Evolutionary conservation across 2,329 filamentous ascomycete genomes (phyloP), one percentile per base, ranked within the genome.

Genomic region (Colletotrichum cordylinicola): DNA sequence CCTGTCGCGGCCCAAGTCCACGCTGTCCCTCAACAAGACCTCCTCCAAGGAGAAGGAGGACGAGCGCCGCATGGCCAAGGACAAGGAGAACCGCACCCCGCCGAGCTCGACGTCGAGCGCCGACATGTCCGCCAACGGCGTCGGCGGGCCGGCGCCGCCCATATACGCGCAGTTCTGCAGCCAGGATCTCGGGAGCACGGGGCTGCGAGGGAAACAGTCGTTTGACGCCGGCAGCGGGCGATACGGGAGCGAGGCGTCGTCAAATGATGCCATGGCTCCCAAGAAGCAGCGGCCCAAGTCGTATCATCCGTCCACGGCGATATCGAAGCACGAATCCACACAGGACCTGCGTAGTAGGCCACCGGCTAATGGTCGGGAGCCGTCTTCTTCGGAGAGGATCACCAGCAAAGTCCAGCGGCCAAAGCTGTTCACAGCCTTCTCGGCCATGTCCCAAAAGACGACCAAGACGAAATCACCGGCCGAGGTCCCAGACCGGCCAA

Each of bases 21-120:
- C 93, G 69, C 95, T 93, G 81, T 93, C 91, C 78, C 85, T 94
- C 29, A 90, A 91, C 77, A 89, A 88, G 74, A 81, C 87, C 62
- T 82, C 83, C 16, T 69, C 55, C 55, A 61, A 61, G 9, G 86
- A 89, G 70, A 85, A 85, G 39, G 90, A 91, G 15, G 90, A 91
- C 8, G 87, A 89, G 69, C 84, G 87, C 29, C 87, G 86, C 52
- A 83, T 85, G 55, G 84, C 84, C 33, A 93, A 91, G 80, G 93
- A 96, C 83, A 98, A 98, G 85, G 96, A 98, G 84, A 98, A 98
- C 82, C 90, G 89, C 70, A 93, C 91, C 37, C 95, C 94, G 5
- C 86, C 88, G 1, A 85, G 87, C 74, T 87, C 87, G 6, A 82
- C 86, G 15, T 80, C 84, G 9, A 82, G 83, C 18, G 85, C 86